Base-by-base conservation (phyloP, 169 alveolate species). In the Plasmodium inui region DNA sequence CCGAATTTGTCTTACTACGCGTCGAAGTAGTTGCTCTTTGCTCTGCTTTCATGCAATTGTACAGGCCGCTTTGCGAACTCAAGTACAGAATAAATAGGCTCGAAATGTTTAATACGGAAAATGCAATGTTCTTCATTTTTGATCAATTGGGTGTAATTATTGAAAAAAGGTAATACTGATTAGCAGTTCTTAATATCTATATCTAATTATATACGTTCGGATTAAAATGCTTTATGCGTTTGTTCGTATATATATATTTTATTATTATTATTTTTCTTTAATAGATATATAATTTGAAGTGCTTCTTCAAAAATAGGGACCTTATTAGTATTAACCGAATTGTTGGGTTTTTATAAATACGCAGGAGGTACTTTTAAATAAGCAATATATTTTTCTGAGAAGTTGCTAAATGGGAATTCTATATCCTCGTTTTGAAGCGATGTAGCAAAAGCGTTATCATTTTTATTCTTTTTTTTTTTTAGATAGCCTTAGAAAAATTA, bases 21-120 rank as follows among this genome's bases (percentile, higher is more conserved):
- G 55, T 28, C 37, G 1, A 53, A 8, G 53, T 85, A n/a, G 28
- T 74, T 76, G n/a, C 46, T 50, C 70, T n/a, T 0, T 28, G 55
- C 39, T 80, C 84, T 73, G 67, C 53, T n/a, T 72, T 85, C 22
- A 74, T 85, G 50, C 93, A 85, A 12, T 53, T 46, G 72, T 84
- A 73, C 30, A 74, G 44, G 9, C 22, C 81, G 78, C 78, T 76
- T 85, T 85, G 85, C 30, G 70, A 74, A 46, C 85, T 73, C 80
- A 85, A 85, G 55, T 50, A 85, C 74, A 85, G 41, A 19, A 37
- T 22, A 17, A 84, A 72, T 70, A 84, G 83, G 44, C 83, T 70
- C 30, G 50, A 70, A 28, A 84, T 39, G 39, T 70, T 41, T 84
- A 72, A 73, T 32, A 37, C 32, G 19, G 82, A 55, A 85, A 85